Evolutionary conservation across 768 basidiomycete genomes (phyloP).

Genomic region (Amanita rimosa): DNA sequence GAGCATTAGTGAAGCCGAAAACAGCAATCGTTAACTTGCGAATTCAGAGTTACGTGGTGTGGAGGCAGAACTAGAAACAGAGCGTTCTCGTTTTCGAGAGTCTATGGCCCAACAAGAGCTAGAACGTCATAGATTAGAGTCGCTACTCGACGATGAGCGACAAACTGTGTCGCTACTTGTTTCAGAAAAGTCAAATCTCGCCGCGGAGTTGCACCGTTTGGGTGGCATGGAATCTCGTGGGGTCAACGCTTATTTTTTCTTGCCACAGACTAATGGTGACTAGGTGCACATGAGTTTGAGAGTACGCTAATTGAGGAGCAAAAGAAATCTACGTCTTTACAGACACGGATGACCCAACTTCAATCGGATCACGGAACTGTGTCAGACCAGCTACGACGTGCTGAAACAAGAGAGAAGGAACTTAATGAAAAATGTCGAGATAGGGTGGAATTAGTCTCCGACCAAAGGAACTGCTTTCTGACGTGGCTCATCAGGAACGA

Average conservation of each 20-base stretch:
- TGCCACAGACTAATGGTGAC: conserved; percentile 6
- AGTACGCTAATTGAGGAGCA: conserved; percentile 31
- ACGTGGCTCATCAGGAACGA: conserved; percentile 45
- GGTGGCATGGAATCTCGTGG: conserved; percentile 55
- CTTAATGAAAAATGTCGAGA: conserved; percentile 42
- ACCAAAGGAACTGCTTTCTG: conserved; percentile 3
- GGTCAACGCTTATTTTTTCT: conserved; percentile 10
- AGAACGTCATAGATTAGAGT: conserved; percentile 22
- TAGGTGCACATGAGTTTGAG: conserved; percentile 36
- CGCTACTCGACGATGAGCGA: conserved; percentile 41
- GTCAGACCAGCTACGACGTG: conserved; percentile 25
- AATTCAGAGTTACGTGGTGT: conserved; percentile 20
- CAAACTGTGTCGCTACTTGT: conserved; percentile 73
- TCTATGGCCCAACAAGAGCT: conserved; percentile 20
- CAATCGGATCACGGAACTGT: conserved; percentile 26
- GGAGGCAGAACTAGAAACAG: conserved; percentile 22
- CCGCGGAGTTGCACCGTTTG: conserved; percentile 44
- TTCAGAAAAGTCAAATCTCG: conserved; percentile 54
- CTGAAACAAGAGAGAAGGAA: conserved; percentile 42
- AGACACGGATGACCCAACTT: conserved; percentile 29
- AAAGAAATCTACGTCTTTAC: conserved; percentile 24
- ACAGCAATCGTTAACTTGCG: background rate
- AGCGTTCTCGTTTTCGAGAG: conserved; percentile 18
- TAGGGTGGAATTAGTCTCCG: conserved; percentile 23
- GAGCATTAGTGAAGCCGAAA: conserved; percentile 5